These are phyloP conservation scores for Trichoderma virens DNA, from an alignment of 495 filamentous ascomycete genomes.

Conservation along the genomic window DNA sequence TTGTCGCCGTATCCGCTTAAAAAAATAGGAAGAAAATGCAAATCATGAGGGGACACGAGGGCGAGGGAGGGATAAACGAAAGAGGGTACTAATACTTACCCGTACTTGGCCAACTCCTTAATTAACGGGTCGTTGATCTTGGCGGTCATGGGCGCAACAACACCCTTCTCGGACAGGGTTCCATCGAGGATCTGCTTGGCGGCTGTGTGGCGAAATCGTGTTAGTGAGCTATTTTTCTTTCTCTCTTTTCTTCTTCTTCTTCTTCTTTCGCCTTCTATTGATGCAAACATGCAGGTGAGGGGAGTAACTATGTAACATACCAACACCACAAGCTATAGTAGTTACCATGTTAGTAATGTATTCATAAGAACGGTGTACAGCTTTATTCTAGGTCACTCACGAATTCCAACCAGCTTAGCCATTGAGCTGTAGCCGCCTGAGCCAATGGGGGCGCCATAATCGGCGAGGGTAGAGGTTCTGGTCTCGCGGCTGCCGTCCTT, in stretches of 20 bases:
- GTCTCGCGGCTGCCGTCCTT: conserved; percentile 64
- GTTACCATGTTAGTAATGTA: too few relatives aligned
- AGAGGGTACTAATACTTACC: conserved; percentile 10
- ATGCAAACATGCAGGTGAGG: too few relatives aligned
- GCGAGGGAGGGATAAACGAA: too few relatives aligned
- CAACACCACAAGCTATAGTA: conserved; percentile 31
- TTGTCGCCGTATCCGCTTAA: too few relatives aligned
- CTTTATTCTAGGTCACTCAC: too few relatives aligned
- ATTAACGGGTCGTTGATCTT: conserved; percentile 66
- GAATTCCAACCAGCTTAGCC: conserved; percentile 64
- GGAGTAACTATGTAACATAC: too few relatives aligned
- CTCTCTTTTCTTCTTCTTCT: not conserved
- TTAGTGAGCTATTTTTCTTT: not conserved
- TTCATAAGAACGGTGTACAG: too few relatives aligned
- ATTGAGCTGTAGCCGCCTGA: conserved; percentile 69
- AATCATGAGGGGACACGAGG: too few relatives aligned
- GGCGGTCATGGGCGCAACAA: conserved; percentile 72
- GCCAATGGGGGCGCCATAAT: conserved; percentile 68
- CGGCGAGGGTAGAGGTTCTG: conserved; percentile 70
- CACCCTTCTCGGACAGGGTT: conserved; percentile 65
- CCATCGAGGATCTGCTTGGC: conserved; percentile 80
- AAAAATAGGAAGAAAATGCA: too few relatives aligned
- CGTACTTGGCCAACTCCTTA: conserved; percentile 59
- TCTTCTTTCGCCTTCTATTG: too few relatives aligned
- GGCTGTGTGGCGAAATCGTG: conserved; percentile 26